Percentiles rank a stretch among this genome's conserved stretches.
These are phyloP conservation scores for Arthroderma sp. DNA, from an alignment of 2,329 filamentous ascomycete species.

Conservation along the genomic window DNA sequence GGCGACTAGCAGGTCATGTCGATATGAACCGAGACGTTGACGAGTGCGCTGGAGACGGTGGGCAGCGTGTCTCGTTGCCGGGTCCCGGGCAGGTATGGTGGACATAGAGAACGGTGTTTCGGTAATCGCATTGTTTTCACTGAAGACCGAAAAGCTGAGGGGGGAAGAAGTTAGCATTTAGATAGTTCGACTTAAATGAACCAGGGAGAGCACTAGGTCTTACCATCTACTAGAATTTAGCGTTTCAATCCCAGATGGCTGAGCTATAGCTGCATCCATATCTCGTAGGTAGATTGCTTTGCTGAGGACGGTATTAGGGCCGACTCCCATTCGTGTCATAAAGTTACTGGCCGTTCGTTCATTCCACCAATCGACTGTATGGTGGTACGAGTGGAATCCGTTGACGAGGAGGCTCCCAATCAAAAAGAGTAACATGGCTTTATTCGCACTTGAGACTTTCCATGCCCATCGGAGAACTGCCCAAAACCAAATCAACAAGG, in stretches of 20 bases:
- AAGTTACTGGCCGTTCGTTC: slow-evolving; percentile 69
- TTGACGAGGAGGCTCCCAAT: slow-evolving; percentile 59
- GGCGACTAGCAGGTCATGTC: slow-evolving; percentile 82
- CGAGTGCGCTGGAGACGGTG: slow-evolving; percentile 63
- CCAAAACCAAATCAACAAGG: slow-evolving; percentile 64
- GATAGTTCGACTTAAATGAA: not conserved
- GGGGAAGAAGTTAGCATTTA: not conserved
- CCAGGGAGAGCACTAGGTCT: not conserved
- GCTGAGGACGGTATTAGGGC: slow-evolving; percentile 67
- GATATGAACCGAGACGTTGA: slow-evolving; percentile 67
- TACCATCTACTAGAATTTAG: slow-evolving; percentile 23
- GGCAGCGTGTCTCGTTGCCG: slow-evolving; percentile 22
- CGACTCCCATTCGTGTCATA: slow-evolving; percentile 69
- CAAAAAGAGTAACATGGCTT: slow-evolving; percentile 57
- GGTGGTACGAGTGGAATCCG: slow-evolving; percentile 58
- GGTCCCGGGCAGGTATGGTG: slow-evolving; percentile 15
- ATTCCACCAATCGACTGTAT: slow-evolving; percentile 67
- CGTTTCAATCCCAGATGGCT: slow-evolving; percentile 18
- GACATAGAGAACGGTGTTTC: slow-evolving; percentile 15
- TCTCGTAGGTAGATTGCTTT: slow-evolving; percentile 74
- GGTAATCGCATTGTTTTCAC: slow-evolving; percentile 26
- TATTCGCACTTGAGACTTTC: slow-evolving; percentile 57
- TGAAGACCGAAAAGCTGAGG: slow-evolving; percentile 28
- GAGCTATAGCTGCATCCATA: slow-evolving; percentile 51
- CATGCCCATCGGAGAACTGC: slow-evolving; percentile 52